Percentiles rank a stretch among this genome's conserved stretches.
These are phyloP conservation scores for Helminthosporium solani DNA, from an alignment of 2,329 filamentous ascomycete species.

Conservation along the genomic window DNA sequence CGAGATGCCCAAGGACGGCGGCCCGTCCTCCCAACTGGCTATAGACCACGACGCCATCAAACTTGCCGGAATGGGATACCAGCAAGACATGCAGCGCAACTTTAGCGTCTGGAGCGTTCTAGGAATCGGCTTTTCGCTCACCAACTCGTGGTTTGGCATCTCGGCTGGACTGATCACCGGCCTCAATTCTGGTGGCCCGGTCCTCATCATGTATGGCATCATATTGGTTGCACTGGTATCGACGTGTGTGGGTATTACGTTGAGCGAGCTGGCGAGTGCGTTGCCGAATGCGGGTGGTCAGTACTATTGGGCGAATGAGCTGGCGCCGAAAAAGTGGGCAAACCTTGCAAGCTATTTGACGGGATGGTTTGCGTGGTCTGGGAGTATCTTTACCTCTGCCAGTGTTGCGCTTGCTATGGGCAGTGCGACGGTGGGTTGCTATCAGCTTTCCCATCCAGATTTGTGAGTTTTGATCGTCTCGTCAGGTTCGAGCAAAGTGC, in stretches of 20 bases:
- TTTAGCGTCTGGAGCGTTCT: conserved; percentile 52
- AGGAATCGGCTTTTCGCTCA: conserved; percentile 54
- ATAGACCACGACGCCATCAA: conserved; percentile 46
- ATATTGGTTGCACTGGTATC: conserved; percentile 50
- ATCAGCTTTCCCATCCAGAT: conserved; percentile 53
- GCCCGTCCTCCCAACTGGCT: conserved; percentile 3
- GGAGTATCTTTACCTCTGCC: conserved; percentile 55
- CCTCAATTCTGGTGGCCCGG: conserved; percentile 52
- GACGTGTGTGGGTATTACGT: conserved; percentile 48
- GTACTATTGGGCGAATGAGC: conserved; percentile 54
- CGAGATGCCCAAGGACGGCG: conserved; percentile 13
- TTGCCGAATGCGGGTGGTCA: conserved; percentile 55
- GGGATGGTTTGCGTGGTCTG: conserved; percentile 57
- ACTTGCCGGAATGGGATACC: conserved; percentile 52
- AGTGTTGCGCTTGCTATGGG: conserved; percentile 54
- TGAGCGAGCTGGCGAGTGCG: conserved; percentile 52
- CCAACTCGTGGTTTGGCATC: conserved; percentile 56
- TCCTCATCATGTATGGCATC: conserved; percentile 53
- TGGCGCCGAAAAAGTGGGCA: conserved; percentile 49
- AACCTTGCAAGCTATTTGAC: conserved; percentile 51
- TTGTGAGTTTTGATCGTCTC: too few relatives aligned
- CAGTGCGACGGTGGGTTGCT: conserved; percentile 53
- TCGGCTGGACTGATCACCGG: conserved; percentile 52
- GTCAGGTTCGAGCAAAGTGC: too few relatives aligned
- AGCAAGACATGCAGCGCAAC: conserved; percentile 50